These are phyloP conservation scores for Pterocarpus santalinus DNA, from an alignment of 306 rosid species.

Conservation along the genomic window DNA sequence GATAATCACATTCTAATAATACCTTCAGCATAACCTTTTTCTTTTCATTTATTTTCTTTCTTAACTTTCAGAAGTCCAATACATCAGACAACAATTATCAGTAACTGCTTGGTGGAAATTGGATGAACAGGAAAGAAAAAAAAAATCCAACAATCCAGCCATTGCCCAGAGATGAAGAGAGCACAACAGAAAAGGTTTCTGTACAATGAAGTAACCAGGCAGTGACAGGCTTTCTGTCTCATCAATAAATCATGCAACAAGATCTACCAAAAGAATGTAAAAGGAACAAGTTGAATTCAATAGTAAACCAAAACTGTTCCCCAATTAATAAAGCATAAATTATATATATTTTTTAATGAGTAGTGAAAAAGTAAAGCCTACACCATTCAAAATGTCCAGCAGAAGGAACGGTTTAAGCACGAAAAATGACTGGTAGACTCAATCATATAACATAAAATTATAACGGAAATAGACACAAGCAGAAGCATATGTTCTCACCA, in stretches of 20 bases:
- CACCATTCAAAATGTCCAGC: constrained; percentile 21
- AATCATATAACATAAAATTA: constrained; percentile 20
- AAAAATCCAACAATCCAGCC: constrained; percentile 14
- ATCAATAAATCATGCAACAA: constrained; percentile 23
- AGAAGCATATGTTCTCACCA: constrained; percentile 64
- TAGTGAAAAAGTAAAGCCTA: background rate
- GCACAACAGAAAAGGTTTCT: background rate
- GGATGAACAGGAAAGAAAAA: background rate
- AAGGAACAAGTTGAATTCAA: constrained; percentile 6
- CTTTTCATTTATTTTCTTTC: background rate
- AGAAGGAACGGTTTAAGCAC: constrained; percentile 15
- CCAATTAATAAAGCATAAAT: constrained; percentile 31
- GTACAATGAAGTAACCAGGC: background rate
- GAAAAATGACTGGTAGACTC: background rate
- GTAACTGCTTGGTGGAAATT: background rate
- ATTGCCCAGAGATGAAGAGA: constrained; percentile 18
- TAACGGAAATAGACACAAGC: constrained; percentile 27
- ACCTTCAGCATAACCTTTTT: background rate
- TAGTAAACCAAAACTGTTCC: constrained; percentile 3
- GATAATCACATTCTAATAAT: constrained; percentile 1
- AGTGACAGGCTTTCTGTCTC: constrained; percentile 14
- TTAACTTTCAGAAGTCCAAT: background rate
- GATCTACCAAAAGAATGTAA: constrained; percentile 7
- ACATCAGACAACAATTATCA: background rate
- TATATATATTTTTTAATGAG: background rate